Evolutionary conservation across 2,329 filamentous ascomycete species (phyloP).

Genomic region (Aspergillus sp.): DNA sequence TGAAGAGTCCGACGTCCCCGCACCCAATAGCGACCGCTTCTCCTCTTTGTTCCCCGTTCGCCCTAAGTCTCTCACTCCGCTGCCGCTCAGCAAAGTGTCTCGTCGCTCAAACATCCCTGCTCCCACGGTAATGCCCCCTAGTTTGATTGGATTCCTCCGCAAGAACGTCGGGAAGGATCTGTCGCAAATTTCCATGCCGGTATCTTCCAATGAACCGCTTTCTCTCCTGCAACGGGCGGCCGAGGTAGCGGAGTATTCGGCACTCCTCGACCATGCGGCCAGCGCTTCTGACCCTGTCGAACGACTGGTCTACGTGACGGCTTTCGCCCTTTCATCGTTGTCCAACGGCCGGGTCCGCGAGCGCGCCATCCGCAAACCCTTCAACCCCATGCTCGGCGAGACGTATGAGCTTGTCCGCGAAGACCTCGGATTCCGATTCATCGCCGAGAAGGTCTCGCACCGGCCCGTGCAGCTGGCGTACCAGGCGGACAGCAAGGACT

Average conservation of each 20-base stretch:
- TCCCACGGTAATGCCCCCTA: slow-evolving; percentile 78
- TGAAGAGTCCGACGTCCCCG: slow-evolving; percentile 47
- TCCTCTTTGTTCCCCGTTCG: slow-evolving; percentile 68
- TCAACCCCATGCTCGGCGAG: slow-evolving; percentile 94
- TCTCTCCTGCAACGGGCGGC: slow-evolving; percentile 85
- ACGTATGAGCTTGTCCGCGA: slow-evolving; percentile 90
- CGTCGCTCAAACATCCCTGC: slow-evolving; percentile 71
- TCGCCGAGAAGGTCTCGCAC: slow-evolving; percentile 95
- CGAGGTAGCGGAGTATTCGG: slow-evolving; percentile 87
- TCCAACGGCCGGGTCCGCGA: slow-evolving; percentile 82
- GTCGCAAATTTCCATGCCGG: slow-evolving; percentile 95
- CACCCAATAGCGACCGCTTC: slow-evolving; percentile 32
- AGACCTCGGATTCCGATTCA: slow-evolving; percentile 80
- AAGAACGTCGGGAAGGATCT: slow-evolving; percentile 99
- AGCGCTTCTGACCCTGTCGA: slow-evolving; percentile 58
- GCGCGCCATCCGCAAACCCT: slow-evolving; percentile 89
- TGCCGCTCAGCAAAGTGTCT: slow-evolving; percentile 68
- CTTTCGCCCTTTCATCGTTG: slow-evolving; percentile 87
- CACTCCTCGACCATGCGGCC: slow-evolving; percentile 75
- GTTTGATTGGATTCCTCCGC: slow-evolving; percentile 86
- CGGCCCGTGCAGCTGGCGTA: slow-evolving; percentile 89
- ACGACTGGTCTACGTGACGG: slow-evolving; percentile 78
- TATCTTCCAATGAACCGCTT: slow-evolving; percentile 89
- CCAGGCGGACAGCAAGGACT: slow-evolving; percentile 81
- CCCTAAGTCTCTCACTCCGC: slow-evolving; percentile 72